phyloP scores from a whole-genome alignment of 495 filamentous ascomycete genomes.

The Hyaloscypha bicolor region DNA sequence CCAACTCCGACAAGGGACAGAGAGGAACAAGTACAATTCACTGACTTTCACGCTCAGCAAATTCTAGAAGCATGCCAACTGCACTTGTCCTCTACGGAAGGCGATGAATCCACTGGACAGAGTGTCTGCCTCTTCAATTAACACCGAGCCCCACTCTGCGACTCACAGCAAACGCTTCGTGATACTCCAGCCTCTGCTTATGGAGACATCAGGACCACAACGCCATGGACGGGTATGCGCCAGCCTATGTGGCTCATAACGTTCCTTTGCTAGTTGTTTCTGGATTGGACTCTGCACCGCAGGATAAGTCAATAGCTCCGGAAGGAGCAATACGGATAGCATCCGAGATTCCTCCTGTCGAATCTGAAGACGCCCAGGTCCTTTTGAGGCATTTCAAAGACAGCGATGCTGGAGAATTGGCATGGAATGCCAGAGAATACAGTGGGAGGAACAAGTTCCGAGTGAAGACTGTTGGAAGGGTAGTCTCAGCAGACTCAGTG shows the following conservation, averaged over 20 bases:
- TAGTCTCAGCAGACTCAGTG: slow-evolving; percentile 50
- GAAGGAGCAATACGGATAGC: slow-evolving; percentile 62
- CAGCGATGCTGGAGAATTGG: slow-evolving; percentile 61
- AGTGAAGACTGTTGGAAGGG: slow-evolving; percentile 75
- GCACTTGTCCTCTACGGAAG: neutral
- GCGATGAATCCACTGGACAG: neutral
- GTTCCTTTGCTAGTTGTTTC: slow-evolving; percentile 79
- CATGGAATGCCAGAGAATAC: slow-evolving; percentile 57
- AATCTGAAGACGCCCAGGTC: slow-evolving; percentile 61
- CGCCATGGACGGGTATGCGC: slow-evolving; percentile 84
- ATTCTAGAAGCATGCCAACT: neutral
- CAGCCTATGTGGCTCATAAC: slow-evolving; percentile 79
- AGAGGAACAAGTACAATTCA: neutral
- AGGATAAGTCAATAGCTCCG: slow-evolving; percentile 52
- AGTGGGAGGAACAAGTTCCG: slow-evolving; percentile 56
- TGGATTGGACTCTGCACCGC: slow-evolving; percentile 54
- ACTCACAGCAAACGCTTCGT: neutral
- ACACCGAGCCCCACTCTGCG: neutral
- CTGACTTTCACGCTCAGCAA: neutral
- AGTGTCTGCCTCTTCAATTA: neutral
- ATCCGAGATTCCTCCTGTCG: slow-evolving; percentile 69
- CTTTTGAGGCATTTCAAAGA: slow-evolving; percentile 70
- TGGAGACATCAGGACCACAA: slow-evolving; percentile 28
- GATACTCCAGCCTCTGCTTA: slow-evolving; percentile 18
- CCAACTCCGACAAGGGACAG: neutral